A percentile compares a stretch with the other conserved stretches of the same genome.
Conservation (phyloP, 371 early-diverging fungal genomes). For the Nematocida ironsii region DNA sequence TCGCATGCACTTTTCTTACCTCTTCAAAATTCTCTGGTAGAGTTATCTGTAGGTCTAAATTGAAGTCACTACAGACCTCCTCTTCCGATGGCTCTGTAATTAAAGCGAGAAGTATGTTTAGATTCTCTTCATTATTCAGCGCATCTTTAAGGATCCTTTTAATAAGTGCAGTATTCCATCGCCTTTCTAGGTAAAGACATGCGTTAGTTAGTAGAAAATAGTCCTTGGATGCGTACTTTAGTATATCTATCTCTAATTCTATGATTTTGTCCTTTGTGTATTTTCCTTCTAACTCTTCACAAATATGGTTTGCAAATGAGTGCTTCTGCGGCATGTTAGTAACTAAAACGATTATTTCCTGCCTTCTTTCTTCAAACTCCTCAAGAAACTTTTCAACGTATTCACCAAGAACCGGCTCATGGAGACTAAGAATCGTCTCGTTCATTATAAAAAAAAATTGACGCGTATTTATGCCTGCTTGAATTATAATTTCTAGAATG, state of each 20-base stretch:
- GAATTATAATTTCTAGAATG: neutral
- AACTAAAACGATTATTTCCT: slow-evolving; percentile 25
- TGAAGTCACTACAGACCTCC: slow-evolving; percentile 8
- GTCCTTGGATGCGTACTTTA: slow-evolving; percentile 28
- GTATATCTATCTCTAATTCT: slow-evolving; percentile 30
- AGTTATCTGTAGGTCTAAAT: slow-evolving; percentile 4
- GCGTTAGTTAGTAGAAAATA: slow-evolving; percentile 51
- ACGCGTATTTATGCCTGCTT: neutral
- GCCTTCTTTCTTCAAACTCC: slow-evolving; percentile 9
- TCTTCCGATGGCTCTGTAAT: slow-evolving; percentile 42
- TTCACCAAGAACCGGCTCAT: neutral
- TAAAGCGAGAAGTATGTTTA: neutral
- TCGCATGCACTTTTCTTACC: neutral
- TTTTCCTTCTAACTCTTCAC: slow-evolving; percentile 7
- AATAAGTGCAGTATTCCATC: slow-evolving; percentile 54
- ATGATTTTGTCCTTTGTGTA: slow-evolving; percentile 9
- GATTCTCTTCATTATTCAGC: neutral
- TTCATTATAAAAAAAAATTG: slow-evolving; percentile 49
- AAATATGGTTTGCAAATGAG: slow-evolving; percentile 38
- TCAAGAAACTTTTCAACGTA: slow-evolving; percentile 18
- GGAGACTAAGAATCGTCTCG: slow-evolving; percentile 32
- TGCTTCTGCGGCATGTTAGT: slow-evolving; percentile 59
- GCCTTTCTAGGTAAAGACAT: slow-evolving; percentile 45
- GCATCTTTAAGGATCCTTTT: slow-evolving; percentile 8
- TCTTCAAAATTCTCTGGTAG: slow-evolving; percentile 15